A percentile compares a stretch with the other conserved stretches of the same genome.
phyloP scores from a whole-genome alignment of 192 early-diverging fungal genomes.

The Kickxella alabastrina region DNA sequence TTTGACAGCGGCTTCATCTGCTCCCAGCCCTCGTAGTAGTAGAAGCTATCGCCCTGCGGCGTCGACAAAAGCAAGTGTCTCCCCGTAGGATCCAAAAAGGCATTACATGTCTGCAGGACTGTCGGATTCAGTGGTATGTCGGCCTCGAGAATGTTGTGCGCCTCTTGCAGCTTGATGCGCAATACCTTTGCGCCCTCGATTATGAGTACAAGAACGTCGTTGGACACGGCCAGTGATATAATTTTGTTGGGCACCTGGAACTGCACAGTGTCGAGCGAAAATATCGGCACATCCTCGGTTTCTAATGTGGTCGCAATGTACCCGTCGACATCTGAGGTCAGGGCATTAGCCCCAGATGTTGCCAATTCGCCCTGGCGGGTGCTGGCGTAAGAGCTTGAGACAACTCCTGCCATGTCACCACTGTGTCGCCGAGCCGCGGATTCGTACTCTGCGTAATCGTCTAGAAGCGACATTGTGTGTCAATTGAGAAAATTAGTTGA shows the following conservation, averaged over 20 bases:
- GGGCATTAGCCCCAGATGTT: slow-evolving; percentile 2
- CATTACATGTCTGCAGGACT: slow-evolving; percentile 46
- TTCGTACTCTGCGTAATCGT: slow-evolving; percentile 49
- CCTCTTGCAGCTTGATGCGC: slow-evolving; percentile 86
- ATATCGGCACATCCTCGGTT: slow-evolving; percentile 56
- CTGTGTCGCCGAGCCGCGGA: slow-evolving; percentile 18
- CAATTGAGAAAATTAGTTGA: no score
- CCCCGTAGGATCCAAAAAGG: slow-evolving; percentile 86
- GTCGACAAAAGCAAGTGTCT: slow-evolving; percentile 87
- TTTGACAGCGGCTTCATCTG: slow-evolving; percentile 73
- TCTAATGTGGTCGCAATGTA: slow-evolving; percentile 44
- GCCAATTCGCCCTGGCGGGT: slow-evolving; percentile 6
- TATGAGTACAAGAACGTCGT: slow-evolving; percentile 79
- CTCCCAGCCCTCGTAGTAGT: slow-evolving; percentile 82
- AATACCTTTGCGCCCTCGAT: slow-evolving; percentile 71
- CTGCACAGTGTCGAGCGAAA: slow-evolving; percentile 84
- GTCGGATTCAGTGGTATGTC: slow-evolving; percentile 27
- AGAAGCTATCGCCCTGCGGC: slow-evolving; percentile 86
- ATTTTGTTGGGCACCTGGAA: slow-evolving; percentile 79
- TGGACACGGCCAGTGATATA: slow-evolving; percentile 71
- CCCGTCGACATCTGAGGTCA: slow-evolving; percentile 22
- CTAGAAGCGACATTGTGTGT: slow-evolving; percentile 52
- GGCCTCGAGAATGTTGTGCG: slow-evolving; percentile 53
- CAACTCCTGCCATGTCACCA: background rate
- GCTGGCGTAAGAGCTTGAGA: background rate